Conservation (phyloP, 176 grass and related monocot species). For the Phoenix dactylifera region DNA sequence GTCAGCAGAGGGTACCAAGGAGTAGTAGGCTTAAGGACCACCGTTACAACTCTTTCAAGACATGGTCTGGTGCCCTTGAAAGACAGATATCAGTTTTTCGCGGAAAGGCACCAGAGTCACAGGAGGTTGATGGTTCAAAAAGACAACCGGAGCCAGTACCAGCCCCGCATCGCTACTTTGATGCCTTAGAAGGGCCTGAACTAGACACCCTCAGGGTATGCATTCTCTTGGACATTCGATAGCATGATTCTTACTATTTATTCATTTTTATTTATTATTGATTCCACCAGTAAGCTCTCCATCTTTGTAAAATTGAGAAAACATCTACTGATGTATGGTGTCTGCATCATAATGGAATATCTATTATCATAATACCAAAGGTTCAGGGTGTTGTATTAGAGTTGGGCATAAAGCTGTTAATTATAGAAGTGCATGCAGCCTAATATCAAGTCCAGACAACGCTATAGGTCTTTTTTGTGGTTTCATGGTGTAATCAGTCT, state of each 20-base stretch:
- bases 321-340: too few relatives aligned
- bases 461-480: too few relatives aligned
- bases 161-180: constrained; percentile 6
- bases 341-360: too few relatives aligned
- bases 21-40: constrained; percentile 31
- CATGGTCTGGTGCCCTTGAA: constrained; percentile 77
- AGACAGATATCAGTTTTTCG: constrained; percentile 59
- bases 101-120: constrained; percentile 20
- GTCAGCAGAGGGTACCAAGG: constrained; percentile 5
- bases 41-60: constrained; percentile 81
- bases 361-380: too few relatives aligned
- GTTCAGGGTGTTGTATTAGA: too few relatives aligned
- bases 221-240: not conserved
- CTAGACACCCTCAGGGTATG: constrained; percentile 13
- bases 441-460: too few relatives aligned
- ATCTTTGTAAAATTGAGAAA: too few relatives aligned
- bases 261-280: not conserved
- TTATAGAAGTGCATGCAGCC: too few relatives aligned
- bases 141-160: not conserved
- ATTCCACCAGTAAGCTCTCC: not conserved
- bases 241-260: not conserved
- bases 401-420: too few relatives aligned
- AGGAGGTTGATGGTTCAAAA: constrained; percentile 10
- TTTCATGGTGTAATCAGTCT: too few relatives aligned
- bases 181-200: constrained; percentile 20